phyloP scores from a whole-genome alignment of 2,329 filamentous ascomycete genomes.

The Nigrospora oryzae region DNA sequence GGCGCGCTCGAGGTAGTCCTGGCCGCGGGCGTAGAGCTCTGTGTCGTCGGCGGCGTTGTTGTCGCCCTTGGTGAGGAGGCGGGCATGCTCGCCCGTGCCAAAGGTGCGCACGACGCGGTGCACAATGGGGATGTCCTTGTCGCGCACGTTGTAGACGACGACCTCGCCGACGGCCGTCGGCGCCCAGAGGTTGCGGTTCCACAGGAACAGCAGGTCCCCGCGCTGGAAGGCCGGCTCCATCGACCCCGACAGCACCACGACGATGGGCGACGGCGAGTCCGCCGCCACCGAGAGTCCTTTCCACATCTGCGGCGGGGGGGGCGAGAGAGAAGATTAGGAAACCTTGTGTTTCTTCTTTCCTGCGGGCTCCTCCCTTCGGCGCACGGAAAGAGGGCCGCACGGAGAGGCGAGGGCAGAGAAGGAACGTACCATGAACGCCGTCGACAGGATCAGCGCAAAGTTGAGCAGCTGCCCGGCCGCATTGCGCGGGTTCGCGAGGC shows the following conservation, averaged over 20 bases:
- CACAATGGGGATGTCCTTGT: constrained; percentile 96
- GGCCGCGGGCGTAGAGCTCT: constrained; percentile 74
- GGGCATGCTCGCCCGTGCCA: constrained; percentile 49
- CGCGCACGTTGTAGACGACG: constrained; percentile 71
- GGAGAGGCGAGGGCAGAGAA: background rate
- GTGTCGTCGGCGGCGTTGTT: constrained; percentile 94
- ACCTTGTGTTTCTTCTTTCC: background rate
- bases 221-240: constrained; percentile 81
- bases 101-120: constrained; percentile 80
- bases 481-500: constrained; percentile 69
- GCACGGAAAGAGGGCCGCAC: too few species aligned
- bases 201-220: constrained; percentile 67
- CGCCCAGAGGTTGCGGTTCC: constrained; percentile 58
- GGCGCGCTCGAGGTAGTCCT: constrained; percentile 77
- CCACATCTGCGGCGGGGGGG: constrained; percentile 55
- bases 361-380: background rate
- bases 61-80: constrained; percentile 92
- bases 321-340: constrained; percentile 9
- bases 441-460: constrained; percentile 83
- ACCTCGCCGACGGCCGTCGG: constrained; percentile 49
- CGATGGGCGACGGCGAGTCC: constrained; percentile 69
- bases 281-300: constrained; percentile 76
- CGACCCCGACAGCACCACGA: constrained; percentile 75
- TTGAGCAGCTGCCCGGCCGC: constrained; percentile 76
- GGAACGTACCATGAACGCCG: constrained; percentile 73